phyloP scores from a whole-genome alignment of 2,329 filamentous ascomycete genomes.

The Diaporthe sp. region DNA sequence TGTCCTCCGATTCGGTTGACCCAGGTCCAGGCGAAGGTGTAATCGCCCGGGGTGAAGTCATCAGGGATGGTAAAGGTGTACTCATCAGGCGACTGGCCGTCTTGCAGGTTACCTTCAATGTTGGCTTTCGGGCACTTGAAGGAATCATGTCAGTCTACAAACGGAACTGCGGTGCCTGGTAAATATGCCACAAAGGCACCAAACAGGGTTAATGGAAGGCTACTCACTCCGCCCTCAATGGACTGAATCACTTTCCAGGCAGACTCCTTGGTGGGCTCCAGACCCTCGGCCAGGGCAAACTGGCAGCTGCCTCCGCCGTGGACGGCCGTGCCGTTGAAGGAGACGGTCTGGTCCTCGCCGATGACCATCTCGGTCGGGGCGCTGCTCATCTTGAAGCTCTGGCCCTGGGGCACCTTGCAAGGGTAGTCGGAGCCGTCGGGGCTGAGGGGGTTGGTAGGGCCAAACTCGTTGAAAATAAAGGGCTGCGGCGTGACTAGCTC shows the following conservation, averaged over 20 bases:
- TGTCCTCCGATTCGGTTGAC: constrained; percentile 77
- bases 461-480: constrained; percentile 54
- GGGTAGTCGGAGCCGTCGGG: constrained; percentile 73
- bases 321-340: constrained; percentile 71
- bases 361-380: constrained; percentile 68
- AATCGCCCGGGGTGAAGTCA: constrained; percentile 72
- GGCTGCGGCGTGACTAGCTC: constrained; percentile 71
- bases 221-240: constrained; percentile 69
- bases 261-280: constrained; percentile 64
- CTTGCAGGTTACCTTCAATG: constrained; percentile 62
- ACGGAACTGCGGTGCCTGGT: neutral
- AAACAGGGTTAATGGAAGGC: neutral
- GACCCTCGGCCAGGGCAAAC: constrained; percentile 75
- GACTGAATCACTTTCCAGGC: constrained; percentile 81
- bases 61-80: constrained; percentile 73
- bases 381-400: constrained; percentile 55
- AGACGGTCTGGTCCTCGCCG: constrained; percentile 66
- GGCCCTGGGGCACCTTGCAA: constrained; percentile 70
- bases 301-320: constrained; percentile 85
- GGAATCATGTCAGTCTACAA: neutral
- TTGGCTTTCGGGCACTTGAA: constrained; percentile 68
- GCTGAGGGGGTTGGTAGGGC: constrained; percentile 71
- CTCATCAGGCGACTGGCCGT: constrained; percentile 56
- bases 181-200: neutral
- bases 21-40: constrained; percentile 83